Evolutionary conservation across 2,329 filamentous ascomycete genomes (phyloP), one percentile per base, ranked within the genome.

Genomic region (Moelleriella libera): DNA sequence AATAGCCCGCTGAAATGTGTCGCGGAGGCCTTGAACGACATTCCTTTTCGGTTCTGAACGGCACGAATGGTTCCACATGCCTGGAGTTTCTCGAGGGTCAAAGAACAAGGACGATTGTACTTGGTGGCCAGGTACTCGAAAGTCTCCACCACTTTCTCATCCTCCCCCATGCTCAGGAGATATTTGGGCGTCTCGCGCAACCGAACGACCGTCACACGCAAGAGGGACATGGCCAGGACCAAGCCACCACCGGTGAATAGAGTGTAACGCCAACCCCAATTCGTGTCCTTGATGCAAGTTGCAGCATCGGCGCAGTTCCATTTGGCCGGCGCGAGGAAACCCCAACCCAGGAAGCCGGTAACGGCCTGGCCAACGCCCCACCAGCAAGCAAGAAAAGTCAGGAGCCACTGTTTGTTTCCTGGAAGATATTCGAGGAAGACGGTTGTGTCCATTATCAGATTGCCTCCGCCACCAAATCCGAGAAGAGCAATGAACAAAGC

Each of bases 1-100:
- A 83, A 88, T 1, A 88, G 71, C 3, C 82, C 83, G 12, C 69
- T 67, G 29, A 88, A 57, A 56, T 88, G 83, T 21, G 72, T 55
- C 4, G 60, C 51, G 5, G 66, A 59, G 51, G 66, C 60, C 28
- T 47, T 50, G 4, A 63, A 3, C 1, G 59, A 64, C 47, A 62
- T 62, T 5, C 59, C 50, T 32, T 51, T 60, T 46, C 58, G 56
- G 49, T 55, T 60, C 49, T 69, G 66, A 0, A 65, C 61, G 0
- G 62, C 58, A 46, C 55, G 55, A 46, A 72, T 61, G 7, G 55
- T 58, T 5, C 72, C 73, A 44, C 71, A 74, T 7, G 66, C 66
- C 50, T 69, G 60, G 2, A 75, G 66, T 51, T 65, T 58, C 37
- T 68, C 68, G 5, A 71, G 52, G 0, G 70, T 74, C 39, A 75